Conservation (phyloP, 78 protist genomes). For the Speleostelium caveatum region DNA sequence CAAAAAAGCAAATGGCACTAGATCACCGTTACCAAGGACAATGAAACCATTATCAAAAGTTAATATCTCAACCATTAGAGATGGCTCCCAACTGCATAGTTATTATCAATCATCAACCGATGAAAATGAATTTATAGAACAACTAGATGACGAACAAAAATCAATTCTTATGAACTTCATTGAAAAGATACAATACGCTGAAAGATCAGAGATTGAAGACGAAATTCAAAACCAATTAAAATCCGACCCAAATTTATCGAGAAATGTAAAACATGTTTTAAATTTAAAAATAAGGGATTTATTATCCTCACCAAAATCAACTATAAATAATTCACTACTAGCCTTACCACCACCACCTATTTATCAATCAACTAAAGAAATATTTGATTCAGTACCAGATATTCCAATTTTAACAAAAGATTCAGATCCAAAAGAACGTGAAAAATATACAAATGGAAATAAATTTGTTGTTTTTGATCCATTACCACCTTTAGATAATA, state of each 20-base stretch:
- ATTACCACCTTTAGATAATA: not conserved
- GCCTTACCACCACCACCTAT: not conserved
- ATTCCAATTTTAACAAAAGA: not conserved
- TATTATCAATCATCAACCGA: constrained; percentile 2
- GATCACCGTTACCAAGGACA: not conserved
- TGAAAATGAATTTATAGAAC: constrained; percentile 9
- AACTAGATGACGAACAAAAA: constrained; percentile 37
- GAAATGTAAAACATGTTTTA: constrained; percentile 26
- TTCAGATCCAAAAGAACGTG: not conserved
- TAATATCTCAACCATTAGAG: constrained; percentile 7
- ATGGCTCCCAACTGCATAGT: constrained; percentile 4
- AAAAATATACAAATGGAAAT: not conserved
- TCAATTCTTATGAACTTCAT: not conserved
- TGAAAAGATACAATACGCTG: not conserved
- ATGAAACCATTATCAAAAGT: too few relatives aligned
- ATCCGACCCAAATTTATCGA: not conserved
- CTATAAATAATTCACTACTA: not conserved
- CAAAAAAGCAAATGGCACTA: not conserved
- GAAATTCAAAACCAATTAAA: constrained; percentile 2
- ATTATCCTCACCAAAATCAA: not conserved
- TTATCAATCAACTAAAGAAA: not conserved
- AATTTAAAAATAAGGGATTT: constrained; percentile 13
- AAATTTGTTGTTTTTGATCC: constrained; percentile 8
- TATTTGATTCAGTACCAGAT: not conserved
- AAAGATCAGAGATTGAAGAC: not conserved